A percentile compares a stretch with the other conserved stretches of the same genome.
Evolutionary conservation across 768 basidiomycete species (phyloP).

Genomic region (Solioccasus polychromus): DNA sequence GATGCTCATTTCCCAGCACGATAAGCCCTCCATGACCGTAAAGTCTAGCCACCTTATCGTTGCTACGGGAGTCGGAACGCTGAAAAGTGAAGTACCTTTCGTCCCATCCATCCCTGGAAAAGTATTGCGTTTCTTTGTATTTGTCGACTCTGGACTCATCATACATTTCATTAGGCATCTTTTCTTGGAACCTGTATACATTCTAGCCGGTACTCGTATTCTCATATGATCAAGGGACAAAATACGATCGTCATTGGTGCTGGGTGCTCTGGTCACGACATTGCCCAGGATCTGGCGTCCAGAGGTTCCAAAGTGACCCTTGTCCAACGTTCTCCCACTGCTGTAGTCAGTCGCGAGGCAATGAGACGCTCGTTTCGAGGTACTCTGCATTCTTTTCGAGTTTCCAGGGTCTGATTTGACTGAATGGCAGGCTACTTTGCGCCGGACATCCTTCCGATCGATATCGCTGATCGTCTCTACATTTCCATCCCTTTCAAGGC

Average conservation of each 20-base stretch:
- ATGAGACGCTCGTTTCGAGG: slow-evolving; percentile 2
- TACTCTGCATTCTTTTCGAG: not conserved
- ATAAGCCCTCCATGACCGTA: not conserved
- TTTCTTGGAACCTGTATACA: not conserved
- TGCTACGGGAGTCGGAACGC: not conserved
- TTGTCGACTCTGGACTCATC: too few species aligned
- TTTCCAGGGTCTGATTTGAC: not conserved
- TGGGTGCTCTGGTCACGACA: slow-evolving; percentile 15
- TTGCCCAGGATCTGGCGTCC: slow-evolving; percentile 9
- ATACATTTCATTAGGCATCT: not conserved
- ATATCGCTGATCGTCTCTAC: slow-evolving; percentile 10
- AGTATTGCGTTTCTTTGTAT: not conserved
- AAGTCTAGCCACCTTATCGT: not conserved
- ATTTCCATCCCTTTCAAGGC: slow-evolving; percentile 4
- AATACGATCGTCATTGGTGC: slow-evolving; percentile 8
- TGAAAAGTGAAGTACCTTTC: not conserved
- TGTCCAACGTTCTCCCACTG: slow-evolving; percentile 9
- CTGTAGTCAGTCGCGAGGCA: slow-evolving; percentile 7
- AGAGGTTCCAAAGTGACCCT: slow-evolving; percentile 1
- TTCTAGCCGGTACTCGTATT: not conserved
- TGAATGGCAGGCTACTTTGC: slow-evolving; percentile 3
- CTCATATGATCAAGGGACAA: not conserved
- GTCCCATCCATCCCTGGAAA: not conserved
- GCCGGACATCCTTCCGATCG: slow-evolving; percentile 5
- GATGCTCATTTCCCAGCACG: not conserved